phyloP scores from a whole-genome alignment of 345 rosid genomes.

The Lenwebbia sp. region DNA sequence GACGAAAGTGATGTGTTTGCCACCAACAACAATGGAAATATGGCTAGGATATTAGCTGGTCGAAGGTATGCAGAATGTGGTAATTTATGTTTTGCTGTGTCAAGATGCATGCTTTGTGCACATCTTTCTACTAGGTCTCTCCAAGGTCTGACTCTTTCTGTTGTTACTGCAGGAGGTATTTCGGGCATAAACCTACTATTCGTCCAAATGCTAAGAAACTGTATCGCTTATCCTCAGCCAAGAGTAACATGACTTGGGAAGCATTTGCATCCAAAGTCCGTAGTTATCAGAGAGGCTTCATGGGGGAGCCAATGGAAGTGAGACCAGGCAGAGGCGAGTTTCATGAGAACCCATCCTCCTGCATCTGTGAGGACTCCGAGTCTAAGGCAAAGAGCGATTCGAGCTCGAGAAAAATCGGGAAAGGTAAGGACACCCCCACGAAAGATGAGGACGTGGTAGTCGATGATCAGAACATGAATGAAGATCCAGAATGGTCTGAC shows the following conservation, averaged over 20 bases:
- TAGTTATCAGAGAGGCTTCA: constrained; percentile 75
- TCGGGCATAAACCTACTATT: constrained; percentile 88
- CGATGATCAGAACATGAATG: constrained; percentile 38
- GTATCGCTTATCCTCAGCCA: constrained; percentile 54
- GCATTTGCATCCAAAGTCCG: constrained; percentile 68
- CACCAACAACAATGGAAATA: constrained; percentile 96
- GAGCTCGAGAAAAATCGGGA: constrained; percentile 35
- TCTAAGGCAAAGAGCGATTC: constrained; percentile 28
- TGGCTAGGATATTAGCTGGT: constrained; percentile 93
- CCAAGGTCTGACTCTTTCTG: background rate
- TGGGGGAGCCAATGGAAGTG: constrained; percentile 95
- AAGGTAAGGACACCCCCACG: constrained; percentile 14
- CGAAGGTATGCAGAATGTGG: constrained; percentile 39
- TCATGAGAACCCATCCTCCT: constrained; percentile 88
- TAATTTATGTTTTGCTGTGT: background rate
- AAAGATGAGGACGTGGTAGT: constrained; percentile 15
- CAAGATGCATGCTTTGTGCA: background rate
- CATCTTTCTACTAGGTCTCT: background rate
- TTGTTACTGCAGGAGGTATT: constrained; percentile 58
- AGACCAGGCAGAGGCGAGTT: constrained; percentile 96
- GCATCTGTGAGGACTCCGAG: constrained; percentile 67
- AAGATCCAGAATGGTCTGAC: constrained; percentile 53
- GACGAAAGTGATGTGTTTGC: constrained; percentile 95
- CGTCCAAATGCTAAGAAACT: constrained; percentile 94
- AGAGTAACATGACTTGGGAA: constrained; percentile 76